These are phyloP conservation scores for Gamarada debralockiae DNA, from an alignment of 495 filamentous ascomycete species.

Conservation along the genomic window DNA sequence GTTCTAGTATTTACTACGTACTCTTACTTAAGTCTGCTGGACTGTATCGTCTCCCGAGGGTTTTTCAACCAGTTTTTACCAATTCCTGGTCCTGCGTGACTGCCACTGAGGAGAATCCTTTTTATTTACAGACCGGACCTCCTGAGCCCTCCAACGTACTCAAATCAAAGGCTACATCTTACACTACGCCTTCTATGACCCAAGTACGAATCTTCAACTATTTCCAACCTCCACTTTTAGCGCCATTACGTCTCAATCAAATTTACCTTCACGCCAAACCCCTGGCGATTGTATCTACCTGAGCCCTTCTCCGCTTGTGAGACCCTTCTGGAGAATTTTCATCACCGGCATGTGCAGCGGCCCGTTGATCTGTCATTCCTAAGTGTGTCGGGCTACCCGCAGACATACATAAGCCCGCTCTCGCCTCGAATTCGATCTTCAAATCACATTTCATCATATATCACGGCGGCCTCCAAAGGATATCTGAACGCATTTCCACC, in stretches of 20 bases:
- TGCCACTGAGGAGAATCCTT: too few species aligned
- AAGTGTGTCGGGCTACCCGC: conserved; percentile 5
- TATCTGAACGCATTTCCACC: not conserved
- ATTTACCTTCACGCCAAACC: conserved; percentile 3
- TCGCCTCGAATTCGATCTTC: not conserved
- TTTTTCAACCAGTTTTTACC: too few species aligned
- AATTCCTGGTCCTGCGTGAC: too few species aligned
- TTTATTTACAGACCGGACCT: too few species aligned
- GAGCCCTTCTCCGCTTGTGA: not conserved
- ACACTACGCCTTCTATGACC: not conserved
- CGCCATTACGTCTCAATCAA: conserved; percentile 1
- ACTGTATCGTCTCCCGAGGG: too few species aligned
- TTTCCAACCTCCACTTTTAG: conserved; percentile 2
- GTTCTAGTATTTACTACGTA: too few species aligned
- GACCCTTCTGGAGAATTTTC: conserved; percentile 4
- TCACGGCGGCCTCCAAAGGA: not conserved
- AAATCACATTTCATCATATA: not conserved
- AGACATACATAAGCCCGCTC: conserved; percentile 6
- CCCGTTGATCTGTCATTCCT: conserved; percentile 13
- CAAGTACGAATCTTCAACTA: conserved; percentile 6
- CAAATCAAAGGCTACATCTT: too few species aligned
- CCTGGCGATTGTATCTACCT: conserved; percentile 4
- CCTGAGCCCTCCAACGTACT: too few species aligned
- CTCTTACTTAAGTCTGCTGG: too few species aligned
- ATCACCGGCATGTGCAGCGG: conserved; percentile 18